Evolutionary conservation across 2,329 filamentous ascomycete genomes (phyloP).

Genomic region (Chrysosporium queenslandicum): DNA sequence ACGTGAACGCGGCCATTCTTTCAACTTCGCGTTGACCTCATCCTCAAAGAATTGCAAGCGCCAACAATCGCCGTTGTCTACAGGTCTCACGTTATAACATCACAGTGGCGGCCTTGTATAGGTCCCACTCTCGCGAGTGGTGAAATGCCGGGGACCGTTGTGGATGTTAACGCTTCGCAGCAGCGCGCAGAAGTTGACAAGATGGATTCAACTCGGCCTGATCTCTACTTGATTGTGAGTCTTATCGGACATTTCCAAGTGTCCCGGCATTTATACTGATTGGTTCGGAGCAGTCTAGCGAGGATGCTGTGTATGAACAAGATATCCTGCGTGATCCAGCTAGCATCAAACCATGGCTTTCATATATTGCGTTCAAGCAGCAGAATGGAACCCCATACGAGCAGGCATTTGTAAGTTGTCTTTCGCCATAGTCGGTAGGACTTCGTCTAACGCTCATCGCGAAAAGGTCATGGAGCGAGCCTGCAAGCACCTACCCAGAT

Average conservation of each 20-base stretch:
- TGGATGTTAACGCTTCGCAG: constrained; percentile 38
- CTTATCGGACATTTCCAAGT: neutral
- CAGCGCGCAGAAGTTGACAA: constrained; percentile 37
- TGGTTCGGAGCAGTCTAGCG: constrained; percentile 53
- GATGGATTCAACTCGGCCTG: constrained; percentile 33
- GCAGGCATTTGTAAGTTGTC: constrained; percentile 57
- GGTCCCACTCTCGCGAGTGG: constrained; percentile 28
- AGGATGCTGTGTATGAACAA: constrained; percentile 93
- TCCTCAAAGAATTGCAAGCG: constrained; percentile 18
- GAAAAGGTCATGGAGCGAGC: constrained; percentile 70
- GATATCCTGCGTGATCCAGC: constrained; percentile 78
- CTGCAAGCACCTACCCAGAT: constrained; percentile 78
- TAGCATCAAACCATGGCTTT: constrained; percentile 86
- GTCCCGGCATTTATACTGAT: constrained; percentile 24
- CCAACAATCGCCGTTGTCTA: constrained; percentile 7
- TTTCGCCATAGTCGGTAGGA: neutral
- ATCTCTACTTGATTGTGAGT: constrained; percentile 40
- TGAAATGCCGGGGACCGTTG: constrained; percentile 43
- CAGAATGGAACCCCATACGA: constrained; percentile 77
- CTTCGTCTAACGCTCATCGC: constrained; percentile 1
- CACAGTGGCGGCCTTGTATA: constrained; percentile 16
- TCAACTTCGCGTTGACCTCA: constrained; percentile 22
- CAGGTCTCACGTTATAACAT: constrained; percentile 1
- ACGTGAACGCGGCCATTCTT: constrained; percentile 22
- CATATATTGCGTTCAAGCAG: constrained; percentile 83